These are phyloP conservation scores for Hypoxylon intermedium DNA, from an alignment of 495 filamentous ascomycete genomes.

Conservation along the genomic window DNA sequence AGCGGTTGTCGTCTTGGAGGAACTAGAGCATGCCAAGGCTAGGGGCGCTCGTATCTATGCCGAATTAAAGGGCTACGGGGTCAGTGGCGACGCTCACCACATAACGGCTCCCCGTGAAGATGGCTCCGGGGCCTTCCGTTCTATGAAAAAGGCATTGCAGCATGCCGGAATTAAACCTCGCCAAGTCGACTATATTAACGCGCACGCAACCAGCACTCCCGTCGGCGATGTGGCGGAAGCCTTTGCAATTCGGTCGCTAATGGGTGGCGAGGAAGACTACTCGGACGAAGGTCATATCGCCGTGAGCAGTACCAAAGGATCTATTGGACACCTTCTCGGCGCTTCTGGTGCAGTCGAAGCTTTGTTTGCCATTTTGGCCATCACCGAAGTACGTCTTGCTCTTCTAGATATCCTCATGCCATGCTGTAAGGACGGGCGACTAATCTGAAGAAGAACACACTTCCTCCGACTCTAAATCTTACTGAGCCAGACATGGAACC, in stretches of 20 bases:
- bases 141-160: slow-evolving; percentile 84
- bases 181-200: slow-evolving; percentile 90
- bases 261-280: slow-evolving; percentile 75
- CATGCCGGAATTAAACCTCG: slow-evolving; percentile 72
- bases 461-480: slow-evolving; percentile 91
- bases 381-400: slow-evolving; percentile 77
- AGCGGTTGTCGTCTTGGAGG: slow-evolving; percentile 85
- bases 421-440: no score
- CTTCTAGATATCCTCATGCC: no score
- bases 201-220: slow-evolving; percentile 87
- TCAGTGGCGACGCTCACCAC: slow-evolving; percentile 86
- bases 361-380: slow-evolving; percentile 78
- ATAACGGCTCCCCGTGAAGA: slow-evolving; percentile 87
- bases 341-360: slow-evolving; percentile 91
- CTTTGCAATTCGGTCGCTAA: slow-evolving; percentile 76
- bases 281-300: slow-evolving; percentile 70
- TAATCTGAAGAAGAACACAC: slow-evolving; percentile 64
- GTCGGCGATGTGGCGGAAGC: slow-evolving; percentile 92
- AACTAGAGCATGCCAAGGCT: slow-evolving; percentile 83
- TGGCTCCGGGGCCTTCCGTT: slow-evolving; percentile 78
- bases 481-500: slow-evolving; percentile 71
- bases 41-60: slow-evolving; percentile 86
- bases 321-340: slow-evolving; percentile 89
- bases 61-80: slow-evolving; percentile 86
- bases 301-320: slow-evolving; percentile 92